Percentiles rank a stretch among this genome's conserved stretches.
These are phyloP conservation scores for Tillandsia leiboldiana DNA, from an alignment of 176 grass and related monocot genomes.

Conservation along the genomic window DNA sequence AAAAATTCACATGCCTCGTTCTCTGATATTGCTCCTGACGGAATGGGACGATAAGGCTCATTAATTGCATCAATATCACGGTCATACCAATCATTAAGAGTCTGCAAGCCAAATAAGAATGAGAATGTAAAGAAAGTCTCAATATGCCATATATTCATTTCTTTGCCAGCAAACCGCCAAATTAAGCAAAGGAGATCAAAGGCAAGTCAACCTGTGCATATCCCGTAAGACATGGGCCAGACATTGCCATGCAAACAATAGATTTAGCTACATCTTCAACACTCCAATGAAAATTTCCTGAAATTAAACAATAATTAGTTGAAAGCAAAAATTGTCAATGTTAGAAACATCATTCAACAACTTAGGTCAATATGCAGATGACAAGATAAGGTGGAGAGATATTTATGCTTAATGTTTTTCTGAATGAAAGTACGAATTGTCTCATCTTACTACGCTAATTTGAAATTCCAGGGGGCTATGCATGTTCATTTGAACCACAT, in stretches of 20 bases:
- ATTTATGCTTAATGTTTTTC: no score
- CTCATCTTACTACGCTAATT: neutral
- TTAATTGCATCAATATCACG: conserved; percentile 97
- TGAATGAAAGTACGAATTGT: no score
- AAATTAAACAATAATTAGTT: conserved; percentile 8
- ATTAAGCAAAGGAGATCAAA: neutral
- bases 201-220: conserved; percentile 62
- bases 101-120: conserved; percentile 44
- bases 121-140: conserved; percentile 19
- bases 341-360: no score
- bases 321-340: conserved; percentile 10
- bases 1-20: conserved; percentile 48
- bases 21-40: conserved; percentile 93
- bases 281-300: conserved; percentile 98
- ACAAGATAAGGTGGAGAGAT: no score
- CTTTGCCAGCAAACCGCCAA: conserved; percentile 2
- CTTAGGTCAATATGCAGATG: no score
- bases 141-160: conserved; percentile 18
- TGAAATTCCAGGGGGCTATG: no score
- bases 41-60: conserved; percentile 97
- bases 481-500: no score
- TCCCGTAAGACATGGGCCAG: conserved; percentile 88
- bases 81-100: conserved; percentile 96
- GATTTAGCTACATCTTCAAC: conserved; percentile 90
- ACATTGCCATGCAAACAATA: conserved; percentile 97